phyloP scores from a whole-genome alignment of 257 asterid species.

The Cruciata laevipes region DNA sequence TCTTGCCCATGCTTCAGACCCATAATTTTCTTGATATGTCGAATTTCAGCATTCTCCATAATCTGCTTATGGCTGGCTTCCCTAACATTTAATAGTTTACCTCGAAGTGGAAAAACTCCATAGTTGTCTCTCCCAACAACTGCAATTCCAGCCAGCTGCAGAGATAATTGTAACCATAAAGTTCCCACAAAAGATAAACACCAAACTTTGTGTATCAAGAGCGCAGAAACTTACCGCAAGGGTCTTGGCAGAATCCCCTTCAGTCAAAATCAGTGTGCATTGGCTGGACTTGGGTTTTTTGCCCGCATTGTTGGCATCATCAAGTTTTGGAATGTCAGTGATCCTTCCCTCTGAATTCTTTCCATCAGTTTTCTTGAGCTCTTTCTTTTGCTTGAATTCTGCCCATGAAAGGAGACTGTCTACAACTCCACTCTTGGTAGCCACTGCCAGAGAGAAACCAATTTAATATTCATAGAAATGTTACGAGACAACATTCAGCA shows the following conservation, averaged over 20 bases:
- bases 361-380: slow-evolving; percentile 84
- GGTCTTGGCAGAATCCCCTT: slow-evolving; percentile 99
- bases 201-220: background rate
- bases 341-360: slow-evolving; percentile 46
- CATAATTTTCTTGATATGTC: slow-evolving; percentile 70
- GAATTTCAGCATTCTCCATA: slow-evolving; percentile 74
- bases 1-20: slow-evolving; percentile 85
- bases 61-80: slow-evolving; percentile 85
- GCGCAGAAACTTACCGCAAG: slow-evolving; percentile 64
- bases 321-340: slow-evolving; percentile 58
- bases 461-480: background rate
- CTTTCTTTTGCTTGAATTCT: slow-evolving; percentile 79
- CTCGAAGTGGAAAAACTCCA: slow-evolving; percentile 93
- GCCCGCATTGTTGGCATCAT: slow-evolving; percentile 96
- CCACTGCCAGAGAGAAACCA: slow-evolving; percentile 41
- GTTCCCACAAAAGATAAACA: background rate
- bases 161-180: slow-evolving; percentile 10
- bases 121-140: slow-evolving; percentile 77
- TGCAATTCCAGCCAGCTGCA: slow-evolving; percentile 88
- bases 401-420: slow-evolving; percentile 85
- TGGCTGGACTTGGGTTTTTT: slow-evolving; percentile 63
- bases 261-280: slow-evolving; percentile 93
- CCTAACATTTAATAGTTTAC: slow-evolving; percentile 92
- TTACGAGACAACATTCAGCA: slow-evolving; percentile 3
- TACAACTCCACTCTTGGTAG: slow-evolving; percentile 80